Conservation (phyloP, 768 basidiomycete species). For the Neoboletus brunneissimus region DNA sequence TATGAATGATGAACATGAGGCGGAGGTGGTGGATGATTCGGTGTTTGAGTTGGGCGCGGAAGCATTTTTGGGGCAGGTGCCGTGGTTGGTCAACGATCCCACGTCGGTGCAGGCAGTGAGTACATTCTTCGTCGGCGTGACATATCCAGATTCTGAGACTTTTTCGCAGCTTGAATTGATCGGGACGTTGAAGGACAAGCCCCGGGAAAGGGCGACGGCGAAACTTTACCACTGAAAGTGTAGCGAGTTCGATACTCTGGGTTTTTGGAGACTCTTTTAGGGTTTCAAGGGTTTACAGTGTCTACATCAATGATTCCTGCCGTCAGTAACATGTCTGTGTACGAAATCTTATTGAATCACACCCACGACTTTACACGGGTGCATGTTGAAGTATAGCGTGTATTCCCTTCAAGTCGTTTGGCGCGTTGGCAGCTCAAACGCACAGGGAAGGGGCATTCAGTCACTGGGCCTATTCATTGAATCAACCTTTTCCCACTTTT, state of each 20-base stretch:
- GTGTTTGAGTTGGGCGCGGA: conserved; percentile 13
- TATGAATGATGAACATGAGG: not conserved
- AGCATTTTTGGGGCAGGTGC: conserved; percentile 5
- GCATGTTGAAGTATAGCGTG: too few relatives aligned
- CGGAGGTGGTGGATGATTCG: not conserved
- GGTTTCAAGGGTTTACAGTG: not conserved
- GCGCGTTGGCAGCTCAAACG: too few relatives aligned
- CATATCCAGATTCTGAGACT: not conserved
- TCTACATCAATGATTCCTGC: not conserved
- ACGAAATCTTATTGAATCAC: too few relatives aligned
- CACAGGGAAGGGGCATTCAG: too few relatives aligned
- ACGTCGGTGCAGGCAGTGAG: conserved; percentile 7
- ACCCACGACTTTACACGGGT: too few relatives aligned
- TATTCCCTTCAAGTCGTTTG: too few relatives aligned
- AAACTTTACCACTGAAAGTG: conserved; percentile 1
- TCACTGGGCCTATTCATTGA: too few relatives aligned
- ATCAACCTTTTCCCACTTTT: too few relatives aligned
- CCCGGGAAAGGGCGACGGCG: not conserved
- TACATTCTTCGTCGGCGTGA: not conserved
- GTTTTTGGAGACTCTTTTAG: too few relatives aligned
- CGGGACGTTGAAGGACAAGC: not conserved
- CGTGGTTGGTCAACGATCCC: conserved; percentile 1
- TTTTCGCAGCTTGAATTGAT: not conserved
- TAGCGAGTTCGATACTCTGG: not conserved
- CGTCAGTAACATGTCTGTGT: not conserved